Evolutionary conservation across 805 yeast species (phyloP).

Genomic region (Metschnikowia cerradonensis): DNA sequence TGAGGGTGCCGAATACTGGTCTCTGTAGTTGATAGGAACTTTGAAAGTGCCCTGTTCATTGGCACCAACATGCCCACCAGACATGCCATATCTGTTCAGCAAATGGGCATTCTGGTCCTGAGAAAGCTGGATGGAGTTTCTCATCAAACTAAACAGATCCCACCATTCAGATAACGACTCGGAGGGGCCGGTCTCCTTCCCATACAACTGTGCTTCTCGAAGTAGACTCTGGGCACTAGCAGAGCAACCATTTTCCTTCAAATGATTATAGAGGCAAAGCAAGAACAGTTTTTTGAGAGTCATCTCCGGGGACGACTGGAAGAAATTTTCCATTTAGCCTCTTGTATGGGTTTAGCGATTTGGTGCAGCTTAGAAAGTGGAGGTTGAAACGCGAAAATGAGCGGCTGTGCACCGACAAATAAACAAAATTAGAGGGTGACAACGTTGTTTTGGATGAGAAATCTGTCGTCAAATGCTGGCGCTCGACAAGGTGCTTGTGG

Average conservation of each 20-base stretch:
- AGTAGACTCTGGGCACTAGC: constrained; percentile 3
- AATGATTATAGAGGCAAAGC: constrained; percentile 1
- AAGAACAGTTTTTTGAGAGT: constrained; percentile 1
- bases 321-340: neutral
- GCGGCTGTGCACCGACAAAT: neutral
- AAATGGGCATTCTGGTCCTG: neutral
- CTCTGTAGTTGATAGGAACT: constrained; percentile 1
- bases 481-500: neutral
- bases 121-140: neutral
- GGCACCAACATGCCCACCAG: neutral
- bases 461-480: neutral
- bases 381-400: neutral
- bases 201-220: constrained; percentile 2
- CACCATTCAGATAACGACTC: constrained; percentile 2
- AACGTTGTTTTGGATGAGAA: neutral
- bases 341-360: neutral
- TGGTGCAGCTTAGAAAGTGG: neutral
- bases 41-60: constrained; percentile 1
- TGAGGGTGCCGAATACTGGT: neutral
- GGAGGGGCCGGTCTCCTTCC: neutral
- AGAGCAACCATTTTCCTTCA: constrained; percentile 1
- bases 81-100: neutral
- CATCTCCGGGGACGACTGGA: constrained; percentile 1
- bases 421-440: neutral
- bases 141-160: constrained; percentile 1